Evolutionary conservation across 2,329 filamentous ascomycete genomes (phyloP), one percentile per base, ranked within the genome.

Genomic region (Fonsecaea nubica): DNA sequence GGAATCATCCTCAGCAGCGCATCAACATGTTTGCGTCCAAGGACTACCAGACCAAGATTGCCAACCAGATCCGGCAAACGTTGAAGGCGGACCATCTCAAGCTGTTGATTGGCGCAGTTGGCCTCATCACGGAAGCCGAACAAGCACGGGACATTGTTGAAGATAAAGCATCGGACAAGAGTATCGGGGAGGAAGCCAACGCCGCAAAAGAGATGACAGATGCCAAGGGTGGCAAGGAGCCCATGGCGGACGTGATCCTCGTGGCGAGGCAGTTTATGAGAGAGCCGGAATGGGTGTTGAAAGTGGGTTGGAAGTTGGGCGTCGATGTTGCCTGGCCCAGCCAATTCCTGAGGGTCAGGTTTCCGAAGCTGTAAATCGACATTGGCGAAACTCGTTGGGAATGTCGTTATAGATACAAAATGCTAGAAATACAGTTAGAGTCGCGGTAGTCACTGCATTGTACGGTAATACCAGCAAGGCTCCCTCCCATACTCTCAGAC

Each of bases 271-370:
- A 86, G 68, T 86, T 86, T 66, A 79, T 86, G 78, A 76, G 84
- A 7, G 84, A 86, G 74, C 83, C 84, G 0, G 83, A 85, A 69
- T 85, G 84, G 84, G 84, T 85, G 33, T 68, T 86, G 40, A 81
- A 74, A 50, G 82, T 85, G 1, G 84, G 83, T 8, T 81, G 80
- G 75, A 77, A 80, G 71, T 66, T 86, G 65, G 80, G 78, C 3
- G 77, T 85, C 0, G 79, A 84, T 66, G 75, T 85, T 60, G 77
- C 79, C 0, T 80, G 81, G 76, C 82, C 83, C 4, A 77, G 71
- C 53, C 84, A 86, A 71, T 85, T 84, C 70, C 67, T 72, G 5
- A 72, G 78, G 33, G 76, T 67, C 53, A 65, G 68, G 45, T 72
- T 73, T 60, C 72, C 66, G 1, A 71, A 69, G 56, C 38, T 69